Evolutionary conservation across 306 rosid species (phyloP).

Genomic region (Cicer arietinum): DNA sequence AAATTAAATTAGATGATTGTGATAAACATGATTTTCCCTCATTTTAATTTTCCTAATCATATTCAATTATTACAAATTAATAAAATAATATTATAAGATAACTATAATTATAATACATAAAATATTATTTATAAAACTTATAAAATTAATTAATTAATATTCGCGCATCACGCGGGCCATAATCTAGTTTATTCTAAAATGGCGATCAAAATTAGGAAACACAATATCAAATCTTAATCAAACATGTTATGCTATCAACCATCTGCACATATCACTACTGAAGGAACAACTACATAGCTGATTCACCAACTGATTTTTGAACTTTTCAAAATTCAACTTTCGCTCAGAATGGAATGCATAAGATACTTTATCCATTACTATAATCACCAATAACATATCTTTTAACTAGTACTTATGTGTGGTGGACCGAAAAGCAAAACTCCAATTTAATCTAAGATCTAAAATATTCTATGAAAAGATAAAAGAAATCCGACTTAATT

Average conservation of each 20-base stretch:
- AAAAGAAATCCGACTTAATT: slow-evolving; percentile 17
- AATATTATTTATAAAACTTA: no score
- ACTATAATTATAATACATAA: no score
- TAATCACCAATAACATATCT: slow-evolving; percentile 28
- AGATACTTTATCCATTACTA: slow-evolving; percentile 98
- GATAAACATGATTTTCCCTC: no score
- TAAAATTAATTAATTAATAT: no score
- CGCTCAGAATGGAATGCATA: slow-evolving; percentile 95
- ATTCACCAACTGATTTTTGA: slow-evolving; percentile 80
- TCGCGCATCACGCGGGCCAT: no score
- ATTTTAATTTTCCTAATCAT: no score
- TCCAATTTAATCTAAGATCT: slow-evolving; percentile 18
- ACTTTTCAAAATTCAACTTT: slow-evolving; percentile 88
- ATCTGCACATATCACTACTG: not conserved
- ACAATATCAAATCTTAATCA: slow-evolving; percentile 11
- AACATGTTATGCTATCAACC: slow-evolving; percentile 11
- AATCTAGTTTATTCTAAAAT: slow-evolving; percentile 58
- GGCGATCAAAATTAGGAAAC: slow-evolving; percentile 22
- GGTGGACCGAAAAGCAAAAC: slow-evolving; percentile 1
- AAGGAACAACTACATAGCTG: slow-evolving; percentile 58
- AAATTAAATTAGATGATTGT: no score
- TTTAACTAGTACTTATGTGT: slow-evolving; percentile 10
- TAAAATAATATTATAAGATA: no score
- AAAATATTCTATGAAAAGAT: slow-evolving; percentile 20
- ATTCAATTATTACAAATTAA: no score